These are phyloP conservation scores for Neospermospora avenae DNA, from an alignment of 2,329 filamentous ascomycete genomes.

Conservation along the genomic window DNA sequence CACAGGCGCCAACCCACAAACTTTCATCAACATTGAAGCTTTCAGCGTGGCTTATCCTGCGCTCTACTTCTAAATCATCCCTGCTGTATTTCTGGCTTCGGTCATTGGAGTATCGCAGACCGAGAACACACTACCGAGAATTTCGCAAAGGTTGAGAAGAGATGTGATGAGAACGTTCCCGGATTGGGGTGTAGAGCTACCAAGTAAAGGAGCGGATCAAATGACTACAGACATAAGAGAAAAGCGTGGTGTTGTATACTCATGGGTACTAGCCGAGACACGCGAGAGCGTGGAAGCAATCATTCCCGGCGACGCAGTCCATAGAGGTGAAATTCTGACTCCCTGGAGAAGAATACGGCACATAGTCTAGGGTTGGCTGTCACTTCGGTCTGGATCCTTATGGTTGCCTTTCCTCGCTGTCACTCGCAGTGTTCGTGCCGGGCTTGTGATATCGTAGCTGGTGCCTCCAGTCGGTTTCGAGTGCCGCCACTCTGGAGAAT, in stretches of 20 bases:
- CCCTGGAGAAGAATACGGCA: background rate
- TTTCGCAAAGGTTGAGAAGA: background rate
- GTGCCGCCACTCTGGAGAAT: background rate
- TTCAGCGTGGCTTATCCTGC: conserved; percentile 9
- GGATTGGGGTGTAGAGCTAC: background rate
- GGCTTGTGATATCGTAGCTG: background rate
- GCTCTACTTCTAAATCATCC: conserved; percentile 7
- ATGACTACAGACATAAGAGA: background rate
- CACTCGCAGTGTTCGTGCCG: background rate
- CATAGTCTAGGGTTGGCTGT: background rate
- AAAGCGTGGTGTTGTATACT: background rate
- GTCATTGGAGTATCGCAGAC: conserved; percentile 8
- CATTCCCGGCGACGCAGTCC: background rate
- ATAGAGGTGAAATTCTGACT: background rate
- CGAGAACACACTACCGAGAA: background rate
- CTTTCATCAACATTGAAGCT: conserved; percentile 10
- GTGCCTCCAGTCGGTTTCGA: background rate
- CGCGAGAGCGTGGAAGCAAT: background rate
- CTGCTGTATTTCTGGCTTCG: conserved; percentile 1
- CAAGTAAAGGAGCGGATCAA: background rate
- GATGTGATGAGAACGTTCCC: background rate
- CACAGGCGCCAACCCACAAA: background rate
- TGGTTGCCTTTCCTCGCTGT: background rate
- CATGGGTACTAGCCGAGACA: background rate
- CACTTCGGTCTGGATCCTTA: background rate